Percentiles rank a stretch among this genome's conserved stretches.
Evolutionary conservation across 495 filamentous ascomycete species (phyloP).

Genomic region (Neurospora sp.): DNA sequence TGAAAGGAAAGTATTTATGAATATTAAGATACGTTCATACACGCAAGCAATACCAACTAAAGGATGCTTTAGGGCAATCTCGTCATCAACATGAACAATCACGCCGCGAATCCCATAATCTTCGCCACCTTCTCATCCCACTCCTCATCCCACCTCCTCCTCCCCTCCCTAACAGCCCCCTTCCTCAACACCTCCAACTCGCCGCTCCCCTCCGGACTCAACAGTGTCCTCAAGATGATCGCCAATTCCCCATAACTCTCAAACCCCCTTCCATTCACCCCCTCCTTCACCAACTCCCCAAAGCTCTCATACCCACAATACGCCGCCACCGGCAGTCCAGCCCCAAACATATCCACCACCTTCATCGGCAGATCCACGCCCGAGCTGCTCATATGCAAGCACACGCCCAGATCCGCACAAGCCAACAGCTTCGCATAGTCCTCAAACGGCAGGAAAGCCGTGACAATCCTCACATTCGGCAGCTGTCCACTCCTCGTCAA

Average conservation of each 20-base stretch:
- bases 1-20: neutral
- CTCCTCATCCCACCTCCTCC: slow-evolving; percentile 82
- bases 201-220: slow-evolving; percentile 34
- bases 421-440: slow-evolving; percentile 86
- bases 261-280: slow-evolving; percentile 78
- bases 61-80: neutral
- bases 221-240: slow-evolving; percentile 48
- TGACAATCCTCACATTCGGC: slow-evolving; percentile 57
- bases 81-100: neutral
- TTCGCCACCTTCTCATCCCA: slow-evolving; percentile 74
- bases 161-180: slow-evolving; percentile 70
- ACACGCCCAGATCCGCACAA: slow-evolving; percentile 81
- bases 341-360: slow-evolving; percentile 97
- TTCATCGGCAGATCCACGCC: slow-evolving; percentile 99
- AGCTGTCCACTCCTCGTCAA: slow-evolving; percentile 52
- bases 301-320: slow-evolving; percentile 78
- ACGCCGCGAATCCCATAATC: slow-evolving; percentile 49
- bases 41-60: neutral
- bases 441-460: slow-evolving; percentile 69
- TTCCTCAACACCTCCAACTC: slow-evolving; percentile 52
- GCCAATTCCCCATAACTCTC: slow-evolving; percentile 52
- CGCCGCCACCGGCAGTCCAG: slow-evolving; percentile 81
- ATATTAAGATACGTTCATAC: neutral
- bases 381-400: slow-evolving; percentile 83
- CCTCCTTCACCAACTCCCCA: slow-evolving; percentile 74